Percentiles rank a stretch among this genome's conserved stretches.
phyloP scores from a whole-genome alignment of 257 asterid genomes.

The Solanum phureja region DNA sequence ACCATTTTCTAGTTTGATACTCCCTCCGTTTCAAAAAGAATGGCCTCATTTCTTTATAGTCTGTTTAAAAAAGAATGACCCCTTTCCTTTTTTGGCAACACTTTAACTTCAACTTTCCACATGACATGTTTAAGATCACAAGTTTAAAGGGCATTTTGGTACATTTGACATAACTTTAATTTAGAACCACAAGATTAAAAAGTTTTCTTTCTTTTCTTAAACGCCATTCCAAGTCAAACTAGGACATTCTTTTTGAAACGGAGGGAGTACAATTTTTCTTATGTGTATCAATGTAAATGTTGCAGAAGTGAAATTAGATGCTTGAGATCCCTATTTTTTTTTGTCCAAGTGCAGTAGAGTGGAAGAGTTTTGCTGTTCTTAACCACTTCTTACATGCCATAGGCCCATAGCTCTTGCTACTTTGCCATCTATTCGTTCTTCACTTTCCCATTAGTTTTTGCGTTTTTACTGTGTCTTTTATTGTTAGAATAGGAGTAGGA shows the following conservation, averaged over 20 bases:
- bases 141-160: too few species aligned
- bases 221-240: too few species aligned
- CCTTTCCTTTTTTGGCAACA: too few species aligned
- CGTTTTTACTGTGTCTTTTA: neutral
- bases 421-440: neutral
- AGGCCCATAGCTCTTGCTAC: neutral
- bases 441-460: neutral
- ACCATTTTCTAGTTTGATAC: neutral
- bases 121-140: too few species aligned
- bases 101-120: too few species aligned
- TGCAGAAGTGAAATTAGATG: neutral
- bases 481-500: neutral
- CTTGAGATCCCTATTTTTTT: neutral
- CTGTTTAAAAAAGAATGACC: too few species aligned
- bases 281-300: neutral
- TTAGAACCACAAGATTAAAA: too few species aligned
- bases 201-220: too few species aligned
- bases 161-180: too few species aligned
- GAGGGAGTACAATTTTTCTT: neutral
- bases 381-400: neutral
- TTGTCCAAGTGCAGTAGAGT: neutral
- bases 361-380: neutral
- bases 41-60: too few species aligned
- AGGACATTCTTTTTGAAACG: too few species aligned
- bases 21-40: too few species aligned